Evolutionary conservation across 163 green algal species (phyloP), one percentile per base, ranked within the genome.

Genomic region (Botryococcus braunii): DNA sequence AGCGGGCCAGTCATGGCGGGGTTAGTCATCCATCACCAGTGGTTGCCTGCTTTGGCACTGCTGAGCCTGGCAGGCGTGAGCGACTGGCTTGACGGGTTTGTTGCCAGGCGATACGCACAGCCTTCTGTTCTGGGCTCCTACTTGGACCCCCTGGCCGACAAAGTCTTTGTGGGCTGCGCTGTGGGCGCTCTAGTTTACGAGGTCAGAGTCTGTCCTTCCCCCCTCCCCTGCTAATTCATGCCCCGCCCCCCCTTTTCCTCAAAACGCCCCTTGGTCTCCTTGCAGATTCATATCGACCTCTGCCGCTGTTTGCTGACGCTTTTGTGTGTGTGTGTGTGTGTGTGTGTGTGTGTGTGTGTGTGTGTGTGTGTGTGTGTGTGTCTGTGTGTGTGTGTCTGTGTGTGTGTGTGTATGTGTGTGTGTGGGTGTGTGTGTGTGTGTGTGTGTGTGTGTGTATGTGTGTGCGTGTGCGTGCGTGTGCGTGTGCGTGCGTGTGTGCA

Each of bases 141-240:
- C 70, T 73, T 97, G n/a, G 91, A 97, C 63, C 91, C 91, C 0
- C 56, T 96, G 46, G 91, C 86, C 8, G 91, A 97, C 76, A 97
- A 97, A 70, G 78, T 91, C n/a, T 73, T 94, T 25, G 79, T 94
- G 31, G 70, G 78, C 61, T 88, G 71, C 34, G 81, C 93, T 0
- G 85, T 88, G 2, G 83, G 40, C 0, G 85, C 88, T 0, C 81
- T 96, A 55, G 81, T 80, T 5, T 80, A 72, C 29, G 74, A 89
- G 74, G 76, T 81, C 46, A 56, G 69, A n/a, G n/a, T n/a, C n/a
- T n/a, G n/a, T n/a, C n/a, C n/a, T n/a, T n/a, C n/a, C n/a, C n/a
- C 39, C 40, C 8, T 65, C 34, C 6, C 23, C 8, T 35, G n/a
- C 23, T 13, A n/a, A n/a, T n/a, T n/a, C n/a, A n/a, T n/a, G n/a